Evolutionary conservation across 768 basidiomycete species (phyloP), one percentile per base, ranked within the genome.

Genomic region (Tulasnella calospora): DNA sequence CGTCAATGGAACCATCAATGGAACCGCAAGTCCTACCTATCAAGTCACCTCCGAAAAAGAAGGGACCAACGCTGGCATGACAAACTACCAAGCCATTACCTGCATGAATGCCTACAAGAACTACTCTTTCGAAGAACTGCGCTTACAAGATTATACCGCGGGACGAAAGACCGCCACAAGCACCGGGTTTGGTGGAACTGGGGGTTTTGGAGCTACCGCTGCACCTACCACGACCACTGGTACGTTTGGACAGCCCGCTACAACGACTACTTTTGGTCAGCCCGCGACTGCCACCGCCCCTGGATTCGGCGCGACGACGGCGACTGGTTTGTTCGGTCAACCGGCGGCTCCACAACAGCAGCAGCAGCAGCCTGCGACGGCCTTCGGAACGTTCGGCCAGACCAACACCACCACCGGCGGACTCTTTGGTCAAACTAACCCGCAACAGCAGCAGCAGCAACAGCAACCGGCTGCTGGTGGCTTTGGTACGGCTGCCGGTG

Each of bases 31-130:
- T 80, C 91, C 94, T 3, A 83, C 89, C 3, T 96, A 91, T 82
- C 83, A 83, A 67, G 84, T 86, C 7, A 89, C 86, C 79, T 83
- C 75, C 46, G 94, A 96, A 82, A 94, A 94, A 81, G 94, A 96
- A 80, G 87, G 85, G 78, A 80, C 85, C 23, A 79, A 76, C 41
- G 86, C 74, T 73, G 78, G 84, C 17, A 89, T 86, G 6, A 86
- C 92, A 57, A 91, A 93, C 79, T 97, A 92, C 83, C 94, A 96
- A 84, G 89, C 91, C 47, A 94, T 95, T 76, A 89, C 91, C 23
- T 91, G 91, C 80, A 94, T 92, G 88, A 92, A 92, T 21, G 88
- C 88, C 23, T 97, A 95, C 82, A 85, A 88, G 79, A 91, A 92
- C 57, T 90, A 88, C 79, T 96, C 94, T 30, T 89, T 93, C 80